These are phyloP conservation scores for Coemansia pectinata DNA, from an alignment of 192 early-diverging fungal genomes.

Conservation along the genomic window DNA sequence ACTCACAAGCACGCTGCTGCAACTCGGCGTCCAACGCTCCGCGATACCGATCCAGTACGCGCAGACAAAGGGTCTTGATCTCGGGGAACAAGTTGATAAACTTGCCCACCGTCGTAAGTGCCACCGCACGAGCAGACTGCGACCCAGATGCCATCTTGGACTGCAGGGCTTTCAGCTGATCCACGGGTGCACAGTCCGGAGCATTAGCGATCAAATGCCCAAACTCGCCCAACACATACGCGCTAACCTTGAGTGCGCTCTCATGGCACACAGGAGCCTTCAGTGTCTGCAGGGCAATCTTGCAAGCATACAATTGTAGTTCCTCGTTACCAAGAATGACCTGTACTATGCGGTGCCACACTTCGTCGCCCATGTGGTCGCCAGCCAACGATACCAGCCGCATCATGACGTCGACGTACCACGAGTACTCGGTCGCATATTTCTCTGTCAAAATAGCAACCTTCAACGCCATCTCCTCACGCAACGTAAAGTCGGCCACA, in stretches of 20 bases:
- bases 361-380: constrained; percentile 94
- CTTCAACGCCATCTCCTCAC: constrained; percentile 98
- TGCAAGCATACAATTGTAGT: constrained; percentile 91
- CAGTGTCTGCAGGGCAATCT: constrained; percentile 78
- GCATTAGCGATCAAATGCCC: constrained; percentile 93
- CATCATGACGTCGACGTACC: constrained; percentile 99
- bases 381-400: constrained; percentile 94
- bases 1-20: constrained; percentile 97
- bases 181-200: constrained; percentile 81
- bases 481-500: constrained; percentile 84
- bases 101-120: constrained; percentile 93
- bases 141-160: constrained; percentile 84
- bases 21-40: constrained; percentile 92
- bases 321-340: constrained; percentile 96
- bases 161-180: constrained; percentile 95
- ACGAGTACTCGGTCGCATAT: constrained; percentile 94
- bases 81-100: constrained; percentile 98
- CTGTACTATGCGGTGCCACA: constrained; percentile 98
- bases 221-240: constrained; percentile 97
- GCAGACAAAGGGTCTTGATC: constrained; percentile 84
- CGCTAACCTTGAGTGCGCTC: constrained; percentile 92
- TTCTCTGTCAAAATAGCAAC: constrained; percentile 99
- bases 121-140: constrained; percentile 74
- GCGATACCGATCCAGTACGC: constrained; percentile 84
- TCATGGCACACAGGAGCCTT: constrained; percentile 93